Base-by-base conservation (phyloP, 768 basidiomycete genomes). In the Macrolepiota fuliginosa region DNA sequence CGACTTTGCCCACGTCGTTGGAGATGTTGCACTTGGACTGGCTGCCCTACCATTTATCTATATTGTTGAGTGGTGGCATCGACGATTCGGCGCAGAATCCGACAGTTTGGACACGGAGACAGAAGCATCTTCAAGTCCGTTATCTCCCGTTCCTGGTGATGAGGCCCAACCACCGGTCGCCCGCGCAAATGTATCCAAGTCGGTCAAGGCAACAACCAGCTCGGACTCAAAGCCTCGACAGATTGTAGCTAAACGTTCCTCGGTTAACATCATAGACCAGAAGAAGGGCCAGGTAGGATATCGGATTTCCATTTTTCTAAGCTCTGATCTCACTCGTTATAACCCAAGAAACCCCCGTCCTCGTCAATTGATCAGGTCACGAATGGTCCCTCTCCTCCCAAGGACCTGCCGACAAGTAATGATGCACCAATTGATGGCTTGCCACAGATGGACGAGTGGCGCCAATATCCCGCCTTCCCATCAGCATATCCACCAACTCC, bases 401-500 rank as follows among this genome's bases (percentile, higher is more conserved):
- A 47, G 13, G 65, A 69, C 35, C 40, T 46, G 25, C 62, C 62
- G 3, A 35, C 36, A 58, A 59, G 62, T 32, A 46, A 53, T 35
- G 60, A 54, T 36, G 47, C 52, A 54, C 63, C 58, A 36, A 61
- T 66, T 47, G 61, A 66, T 35, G 62, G 64, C 27, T 49, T 64
- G 11, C 49, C 63, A 12, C 45, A 25, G 64, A 68, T 71, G n/a
- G 83, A 88, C 42, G 89, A 91, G 64, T 91, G 89, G 89, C 75
- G 87, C 60, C 76, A 83, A 69, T 92, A 91, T 65, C 89, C 89
- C 12, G 77, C 86, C 17, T 87, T 91, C 56, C 90, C 90, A 32
- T 85, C 90, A 4, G 90, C 90, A 36, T 92, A 92, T 67, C 90
- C 89, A 9, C 79, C 88, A 0, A 90, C 88, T 13, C 89, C 89